These are phyloP conservation scores for Isatis lusitanica DNA, from an alignment of 441 rosid species.

Conservation along the genomic window DNA sequence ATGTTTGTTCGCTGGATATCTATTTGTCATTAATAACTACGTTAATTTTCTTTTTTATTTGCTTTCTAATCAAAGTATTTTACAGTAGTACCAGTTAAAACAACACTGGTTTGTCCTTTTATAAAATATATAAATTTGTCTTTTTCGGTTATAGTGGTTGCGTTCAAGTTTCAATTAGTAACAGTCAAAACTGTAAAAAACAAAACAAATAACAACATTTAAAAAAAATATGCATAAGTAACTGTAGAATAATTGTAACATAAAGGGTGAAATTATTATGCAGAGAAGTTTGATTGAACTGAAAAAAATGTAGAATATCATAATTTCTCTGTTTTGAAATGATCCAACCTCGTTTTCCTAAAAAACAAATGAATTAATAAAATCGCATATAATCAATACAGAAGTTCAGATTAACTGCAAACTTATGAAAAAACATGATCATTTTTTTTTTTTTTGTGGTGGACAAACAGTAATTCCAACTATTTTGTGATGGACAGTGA, in stretches of 20 bases:
- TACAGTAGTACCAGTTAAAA: conserved; percentile 12
- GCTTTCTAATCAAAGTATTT: background rate
- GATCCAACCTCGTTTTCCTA: background rate
- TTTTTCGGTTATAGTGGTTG: background rate
- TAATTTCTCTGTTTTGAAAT: background rate
- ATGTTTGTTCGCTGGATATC: conserved; percentile 38
- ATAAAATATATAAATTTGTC: background rate
- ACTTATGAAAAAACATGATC: background rate
- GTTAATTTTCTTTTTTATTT: background rate
- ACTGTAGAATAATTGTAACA: background rate
- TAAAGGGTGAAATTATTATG: background rate
- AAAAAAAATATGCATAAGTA: background rate
- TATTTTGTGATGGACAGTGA: background rate
- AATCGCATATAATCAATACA: background rate
- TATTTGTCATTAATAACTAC: conserved; percentile 34
- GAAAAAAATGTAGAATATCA: background rate
- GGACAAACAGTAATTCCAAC: background rate
- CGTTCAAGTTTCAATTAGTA: conserved; percentile 5
- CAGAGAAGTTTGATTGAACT: background rate
- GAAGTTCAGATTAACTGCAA: background rate
- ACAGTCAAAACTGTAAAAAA: background rate
- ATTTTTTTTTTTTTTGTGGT: background rate
- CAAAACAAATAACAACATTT: background rate
- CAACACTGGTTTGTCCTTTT: background rate
- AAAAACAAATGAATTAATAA: background rate